A percentile compares a stretch with the other conserved stretches of the same genome.
Evolutionary conservation across 768 basidiomycete genomes (phyloP).

Genomic region (Podaxis sp.): DNA sequence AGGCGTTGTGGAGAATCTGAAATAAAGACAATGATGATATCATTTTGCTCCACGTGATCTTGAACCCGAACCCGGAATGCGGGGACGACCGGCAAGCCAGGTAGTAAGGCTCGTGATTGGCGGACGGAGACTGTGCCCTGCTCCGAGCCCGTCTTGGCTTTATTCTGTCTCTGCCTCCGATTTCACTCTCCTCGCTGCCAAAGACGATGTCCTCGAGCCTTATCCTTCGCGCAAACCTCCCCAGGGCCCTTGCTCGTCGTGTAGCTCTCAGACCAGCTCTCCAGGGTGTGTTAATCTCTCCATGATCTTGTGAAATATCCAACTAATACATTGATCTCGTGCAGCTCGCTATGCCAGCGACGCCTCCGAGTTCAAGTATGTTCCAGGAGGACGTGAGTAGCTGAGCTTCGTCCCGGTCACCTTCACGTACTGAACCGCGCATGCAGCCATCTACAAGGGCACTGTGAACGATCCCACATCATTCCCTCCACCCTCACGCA

Average conservation of each 20-base stretch:
- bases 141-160: not conserved
- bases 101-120: conserved; percentile 1
- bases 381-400: conserved; percentile 69
- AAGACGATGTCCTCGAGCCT: conserved; percentile 46
- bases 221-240: conserved; percentile 44
- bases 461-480: conserved; percentile 93
- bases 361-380: conserved; percentile 34
- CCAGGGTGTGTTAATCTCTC: conserved; percentile 32
- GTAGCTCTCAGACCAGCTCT: conserved; percentile 33
- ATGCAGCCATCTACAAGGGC: conserved; percentile 77
- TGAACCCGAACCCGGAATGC: not conserved
- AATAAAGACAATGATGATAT: not conserved
- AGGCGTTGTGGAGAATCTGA: not conserved
- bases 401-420: not conserved
- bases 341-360: conserved; percentile 36
- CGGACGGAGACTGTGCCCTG: not conserved
- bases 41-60: not conserved
- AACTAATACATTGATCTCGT: conserved; percentile 14
- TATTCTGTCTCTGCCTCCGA: not conserved
- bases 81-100: not conserved
- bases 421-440: not conserved
- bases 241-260: conserved; percentile 39
- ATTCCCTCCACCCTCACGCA: conserved; percentile 77
- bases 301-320: not conserved
- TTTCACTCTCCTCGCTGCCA: conserved; percentile 13